Conservation (phyloP, 1,284 basidiomycete species). For the Marasmius oreades region DNA sequence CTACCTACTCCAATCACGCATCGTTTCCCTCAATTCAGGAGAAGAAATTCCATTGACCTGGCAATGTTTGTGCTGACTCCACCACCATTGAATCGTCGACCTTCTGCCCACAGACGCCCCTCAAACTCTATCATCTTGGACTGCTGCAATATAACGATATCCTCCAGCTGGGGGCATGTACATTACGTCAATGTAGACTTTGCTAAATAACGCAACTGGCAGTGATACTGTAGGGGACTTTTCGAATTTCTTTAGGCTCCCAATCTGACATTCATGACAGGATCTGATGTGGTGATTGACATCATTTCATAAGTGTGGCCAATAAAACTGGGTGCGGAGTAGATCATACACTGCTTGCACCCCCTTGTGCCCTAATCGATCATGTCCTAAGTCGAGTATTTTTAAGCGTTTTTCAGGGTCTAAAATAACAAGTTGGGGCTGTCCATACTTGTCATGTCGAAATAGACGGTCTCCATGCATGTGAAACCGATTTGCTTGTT, state of each 20-base stretch:
- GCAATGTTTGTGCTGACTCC: constrained; percentile 10
- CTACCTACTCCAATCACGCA: constrained; percentile 34
- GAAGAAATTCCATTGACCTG: constrained; percentile 34
- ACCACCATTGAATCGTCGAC: constrained; percentile 4
- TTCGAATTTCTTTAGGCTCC: neutral
- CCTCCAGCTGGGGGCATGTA: neutral
- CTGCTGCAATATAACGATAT: constrained; percentile 19
- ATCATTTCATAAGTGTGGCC: neutral
- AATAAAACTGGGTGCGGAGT: neutral
- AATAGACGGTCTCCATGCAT: neutral
- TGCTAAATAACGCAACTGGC: neutral
- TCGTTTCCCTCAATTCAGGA: constrained; percentile 32
- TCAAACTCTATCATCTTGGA: constrained; percentile 28
- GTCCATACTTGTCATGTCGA: neutral
- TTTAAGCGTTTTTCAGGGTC: neutral
- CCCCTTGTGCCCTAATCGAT: constrained; percentile 12
- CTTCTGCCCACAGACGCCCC: constrained; percentile 26
- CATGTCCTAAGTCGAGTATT: constrained; percentile 17
- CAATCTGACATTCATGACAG: neutral
- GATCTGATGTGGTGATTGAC: neutral
- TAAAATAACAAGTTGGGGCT: too few species aligned
- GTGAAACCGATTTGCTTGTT: neutral
- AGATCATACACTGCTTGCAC: constrained; percentile 5
- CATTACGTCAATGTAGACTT: neutral
- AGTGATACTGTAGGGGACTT: neutral